Base-by-base conservation (phyloP, 306 rosid genomes). In the Castanea mollissima region DNA sequence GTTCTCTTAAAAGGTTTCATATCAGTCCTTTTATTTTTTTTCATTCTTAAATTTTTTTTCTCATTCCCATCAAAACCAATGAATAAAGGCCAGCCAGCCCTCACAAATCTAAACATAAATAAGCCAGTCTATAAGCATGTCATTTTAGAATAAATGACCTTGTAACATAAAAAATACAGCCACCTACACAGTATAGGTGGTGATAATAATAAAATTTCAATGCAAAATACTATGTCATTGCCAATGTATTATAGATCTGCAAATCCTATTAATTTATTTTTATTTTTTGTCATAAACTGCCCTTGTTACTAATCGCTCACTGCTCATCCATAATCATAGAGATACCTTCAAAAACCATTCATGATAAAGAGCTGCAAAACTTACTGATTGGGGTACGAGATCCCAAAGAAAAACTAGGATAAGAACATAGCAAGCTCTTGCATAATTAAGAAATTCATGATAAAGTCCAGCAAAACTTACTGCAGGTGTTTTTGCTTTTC, bases 401-500 rank as follows among this genome's bases (percentile, higher is more conserved):
- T 35, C 72, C 15, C 19, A 34, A 67, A 67, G 27, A 32, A 34
- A 49, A 67, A 67, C 23, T 18, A 31, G 44, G 69, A 63, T 27
- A 63, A 29, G 41, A 63, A 63, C 31, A 14, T 12, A 59, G 14
- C 44, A 67, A 67, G 49, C n/a, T 67, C 8, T 34, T 9, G 13
- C 51, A 67, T 64, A 67, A 57, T 23, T 23, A 5, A 55, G 38
- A 15, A 19, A 58, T 15, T 21, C 70, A 73, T 4, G 34, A 34
- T 71, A 44, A 67, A 51, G 55, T 55, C 20, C 18, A 5, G 19
- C 27, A 64, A 29, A 85, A 85, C 99, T 79, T 88, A 94, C 99
- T 11, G 89, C 97, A 57, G 97, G 97, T 69, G 93, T 86, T 85
- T 91, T 87, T 29, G 85, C 89, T 58, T 83, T 84, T 81, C 87